Conservation (phyloP, 139 green algal species). For the Picochlorum sp. region DNA sequence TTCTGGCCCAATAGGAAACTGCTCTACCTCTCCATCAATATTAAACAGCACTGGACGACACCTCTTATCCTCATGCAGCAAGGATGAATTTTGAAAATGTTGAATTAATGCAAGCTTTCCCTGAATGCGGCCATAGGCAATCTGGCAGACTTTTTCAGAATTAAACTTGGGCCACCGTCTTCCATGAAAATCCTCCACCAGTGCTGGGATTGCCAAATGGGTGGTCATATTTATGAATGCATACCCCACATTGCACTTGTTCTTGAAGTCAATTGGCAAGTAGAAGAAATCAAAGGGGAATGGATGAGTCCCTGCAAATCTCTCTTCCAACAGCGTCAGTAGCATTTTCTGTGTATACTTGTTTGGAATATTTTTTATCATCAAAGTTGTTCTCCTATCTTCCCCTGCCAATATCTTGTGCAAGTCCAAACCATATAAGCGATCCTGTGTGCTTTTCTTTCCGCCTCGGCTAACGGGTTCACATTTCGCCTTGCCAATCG, state of each 20-base stretch:
- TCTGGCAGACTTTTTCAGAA: slow-evolving; percentile 86
- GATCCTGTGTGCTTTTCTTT: slow-evolving; percentile 70
- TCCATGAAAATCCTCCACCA: slow-evolving; percentile 84
- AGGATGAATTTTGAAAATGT: slow-evolving; percentile 94
- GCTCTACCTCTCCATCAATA: slow-evolving; percentile 41
- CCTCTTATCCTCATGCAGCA: slow-evolving; percentile 98
- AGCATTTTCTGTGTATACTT: slow-evolving; percentile 99
- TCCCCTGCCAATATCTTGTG: slow-evolving; percentile 53
- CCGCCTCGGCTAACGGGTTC: slow-evolving; percentile 61
- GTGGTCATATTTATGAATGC: slow-evolving; percentile 97
- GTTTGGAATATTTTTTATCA: slow-evolving; percentile 99
- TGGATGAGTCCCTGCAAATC: slow-evolving; percentile 56
- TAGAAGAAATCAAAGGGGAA: slow-evolving; percentile 76
- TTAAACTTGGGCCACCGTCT: slow-evolving; percentile 97
- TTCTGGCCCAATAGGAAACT: slow-evolving; percentile 20
- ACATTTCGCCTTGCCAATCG: slow-evolving; percentile 55
- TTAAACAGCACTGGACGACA: slow-evolving; percentile 92
- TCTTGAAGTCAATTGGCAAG: slow-evolving; percentile 95
- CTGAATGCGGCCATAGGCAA: slow-evolving; percentile 93
- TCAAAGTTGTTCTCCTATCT: slow-evolving; percentile 91
- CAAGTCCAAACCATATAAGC: slow-evolving; percentile 77
- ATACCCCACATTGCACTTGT: slow-evolving; percentile 99
- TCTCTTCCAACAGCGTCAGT: slow-evolving; percentile 64
- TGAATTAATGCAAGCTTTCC: slow-evolving; percentile 76
- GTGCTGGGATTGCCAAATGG: slow-evolving; percentile 65